Conservation (phyloP, 2,329 filamentous ascomycete genomes). For the Fusarium hostae region DNA sequence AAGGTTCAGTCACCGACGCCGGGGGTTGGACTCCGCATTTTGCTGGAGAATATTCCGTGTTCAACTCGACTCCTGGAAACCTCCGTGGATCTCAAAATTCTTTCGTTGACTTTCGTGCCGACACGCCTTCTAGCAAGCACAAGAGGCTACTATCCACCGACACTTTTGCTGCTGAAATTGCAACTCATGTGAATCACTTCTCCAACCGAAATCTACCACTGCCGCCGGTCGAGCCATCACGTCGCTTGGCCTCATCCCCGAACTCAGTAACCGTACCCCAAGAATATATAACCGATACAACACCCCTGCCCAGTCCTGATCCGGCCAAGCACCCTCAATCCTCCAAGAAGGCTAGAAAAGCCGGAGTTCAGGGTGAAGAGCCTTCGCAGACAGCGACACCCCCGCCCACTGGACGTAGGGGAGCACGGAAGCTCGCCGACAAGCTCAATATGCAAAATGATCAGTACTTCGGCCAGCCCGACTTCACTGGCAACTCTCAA, state of each 20-base stretch:
- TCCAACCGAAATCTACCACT: slow-evolving; percentile 64
- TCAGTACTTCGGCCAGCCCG: slow-evolving; percentile 62
- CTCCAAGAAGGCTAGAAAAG: slow-evolving; percentile 59
- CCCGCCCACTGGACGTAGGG: slow-evolving; percentile 67
- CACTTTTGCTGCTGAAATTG: slow-evolving; percentile 61
- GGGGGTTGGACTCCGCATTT: slow-evolving; percentile 70
- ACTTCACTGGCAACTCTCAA: slow-evolving; percentile 61
- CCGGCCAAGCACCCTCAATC: slow-evolving; percentile 44
- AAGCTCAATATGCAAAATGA: slow-evolving; percentile 69
- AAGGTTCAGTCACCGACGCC: slow-evolving; percentile 60
- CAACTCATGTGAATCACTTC: slow-evolving; percentile 72
- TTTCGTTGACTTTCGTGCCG: slow-evolving; percentile 58
- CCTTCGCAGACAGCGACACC: slow-evolving; percentile 67
- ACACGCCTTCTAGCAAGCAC: slow-evolving; percentile 53
- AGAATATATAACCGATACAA: slow-evolving; percentile 46
- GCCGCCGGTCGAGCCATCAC: slow-evolving; percentile 69
- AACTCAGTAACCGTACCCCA: slow-evolving; percentile 52
- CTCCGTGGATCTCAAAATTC: slow-evolving; percentile 58
- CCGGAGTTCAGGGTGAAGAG: slow-evolving; percentile 53
- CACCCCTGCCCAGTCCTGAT: slow-evolving; percentile 45
- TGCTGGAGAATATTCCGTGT: slow-evolving; percentile 73
- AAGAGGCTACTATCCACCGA: slow-evolving; percentile 65
- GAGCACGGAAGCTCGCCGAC: slow-evolving; percentile 64
- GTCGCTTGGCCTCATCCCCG: slow-evolving; percentile 68
- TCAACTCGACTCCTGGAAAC: slow-evolving; percentile 72